Percentiles rank a stretch among this genome's conserved stretches.
Evolutionary conservation across 805 yeast species (phyloP).

Genomic region (Zygoascus flipseniorum): DNA sequence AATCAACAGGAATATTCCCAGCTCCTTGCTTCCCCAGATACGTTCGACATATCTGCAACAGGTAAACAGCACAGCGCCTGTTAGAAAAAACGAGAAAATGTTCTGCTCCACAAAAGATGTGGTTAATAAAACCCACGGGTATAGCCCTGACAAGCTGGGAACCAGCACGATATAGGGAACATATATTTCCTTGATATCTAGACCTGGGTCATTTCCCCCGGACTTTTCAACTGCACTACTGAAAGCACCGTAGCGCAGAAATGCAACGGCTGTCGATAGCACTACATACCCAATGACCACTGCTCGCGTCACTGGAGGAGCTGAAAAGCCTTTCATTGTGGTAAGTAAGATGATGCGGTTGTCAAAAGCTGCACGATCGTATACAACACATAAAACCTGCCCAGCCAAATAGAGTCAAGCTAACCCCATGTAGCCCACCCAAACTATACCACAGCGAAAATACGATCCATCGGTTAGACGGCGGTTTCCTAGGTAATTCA

Average conservation of each 20-base stretch:
- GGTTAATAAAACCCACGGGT: constrained; percentile 47
- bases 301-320: not conserved
- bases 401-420: no score
- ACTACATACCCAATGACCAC: not conserved
- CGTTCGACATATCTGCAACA: constrained; percentile 59
- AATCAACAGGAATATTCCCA: constrained; percentile 39
- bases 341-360: not conserved
- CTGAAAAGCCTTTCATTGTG: not conserved
- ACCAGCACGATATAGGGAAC: constrained; percentile 14
- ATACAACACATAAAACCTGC: no score
- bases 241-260: not conserved
- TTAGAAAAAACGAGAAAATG: constrained; percentile 31
- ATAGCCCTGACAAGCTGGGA: constrained; percentile 13
- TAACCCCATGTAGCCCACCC: no score
- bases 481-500: no score
- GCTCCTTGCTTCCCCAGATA: constrained; percentile 52
- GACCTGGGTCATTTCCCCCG: not conserved
- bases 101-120: constrained; percentile 40
- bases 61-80: constrained; percentile 37
- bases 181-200: constrained; percentile 5
- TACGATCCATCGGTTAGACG: no score
- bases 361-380: not conserved
- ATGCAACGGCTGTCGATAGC: not conserved
- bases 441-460: no score
- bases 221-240: not conserved